A percentile compares a stretch with the other conserved stretches of the same genome.
phyloP scores from a whole-genome alignment of 768 basidiomycete genomes.

The Russula brevipes region DNA sequence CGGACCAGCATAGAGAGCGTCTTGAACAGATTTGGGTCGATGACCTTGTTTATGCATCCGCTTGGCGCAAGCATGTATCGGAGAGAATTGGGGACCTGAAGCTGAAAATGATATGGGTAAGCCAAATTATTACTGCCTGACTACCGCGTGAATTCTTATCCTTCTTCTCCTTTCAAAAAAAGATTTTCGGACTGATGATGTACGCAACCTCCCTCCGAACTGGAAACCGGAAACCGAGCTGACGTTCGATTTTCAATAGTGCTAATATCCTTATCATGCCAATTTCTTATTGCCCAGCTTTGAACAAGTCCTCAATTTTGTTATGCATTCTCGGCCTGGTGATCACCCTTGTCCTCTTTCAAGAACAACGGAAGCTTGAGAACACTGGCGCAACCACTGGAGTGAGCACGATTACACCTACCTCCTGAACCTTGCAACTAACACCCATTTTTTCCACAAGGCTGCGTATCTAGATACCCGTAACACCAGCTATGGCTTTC shows the following conservation, averaged over 20 bases:
- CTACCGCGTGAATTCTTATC: neutral
- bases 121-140: neutral
- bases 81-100: constrained; percentile 1
- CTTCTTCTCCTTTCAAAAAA: neutral
- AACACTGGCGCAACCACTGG: neutral
- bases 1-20: neutral
- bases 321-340: neutral
- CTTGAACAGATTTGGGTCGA: constrained; percentile 11
- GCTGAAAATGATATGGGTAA: neutral
- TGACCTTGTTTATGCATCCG: neutral
- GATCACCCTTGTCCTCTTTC: neutral
- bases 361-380: neutral
- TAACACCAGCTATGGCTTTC: constrained; percentile 10
- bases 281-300: neutral
- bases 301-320: constrained; percentile 3
- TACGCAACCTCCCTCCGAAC: neutral
- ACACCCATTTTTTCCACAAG: neutral
- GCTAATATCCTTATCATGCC: constrained; percentile 2
- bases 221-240: neutral
- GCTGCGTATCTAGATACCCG: constrained; percentile 9
- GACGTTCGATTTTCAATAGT: neutral
- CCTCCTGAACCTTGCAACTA: neutral
- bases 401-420: neutral
- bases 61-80: constrained; percentile 12
- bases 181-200: constrained; percentile 5